These are phyloP conservation scores for Chaetomium tenue DNA, from an alignment of 495 filamentous ascomycete genomes.

Conservation along the genomic window DNA sequence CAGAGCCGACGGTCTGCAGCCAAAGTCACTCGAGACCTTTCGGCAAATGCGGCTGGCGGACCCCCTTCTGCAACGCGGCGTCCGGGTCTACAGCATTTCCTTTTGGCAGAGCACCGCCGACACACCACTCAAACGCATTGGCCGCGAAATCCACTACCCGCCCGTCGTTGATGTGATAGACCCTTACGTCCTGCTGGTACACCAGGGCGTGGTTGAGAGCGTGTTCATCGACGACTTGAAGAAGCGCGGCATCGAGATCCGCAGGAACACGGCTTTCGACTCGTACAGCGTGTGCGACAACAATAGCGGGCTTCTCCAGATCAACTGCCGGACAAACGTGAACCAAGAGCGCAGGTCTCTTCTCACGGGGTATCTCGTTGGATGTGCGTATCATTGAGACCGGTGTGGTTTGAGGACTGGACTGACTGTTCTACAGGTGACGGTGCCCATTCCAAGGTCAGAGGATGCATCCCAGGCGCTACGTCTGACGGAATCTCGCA, in stretches of 20 bases:
- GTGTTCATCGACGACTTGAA: constrained; percentile 63
- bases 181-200: constrained; percentile 68
- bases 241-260: constrained; percentile 55
- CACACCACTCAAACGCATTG: constrained; percentile 51
- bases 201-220: constrained; percentile 72
- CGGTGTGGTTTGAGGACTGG: not conserved
- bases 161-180: constrained; percentile 66
- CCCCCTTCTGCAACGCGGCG: constrained; percentile 58
- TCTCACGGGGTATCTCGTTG: constrained; percentile 52
- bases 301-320: constrained; percentile 41
- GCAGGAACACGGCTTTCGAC: constrained; percentile 56
- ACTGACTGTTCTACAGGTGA: constrained; percentile 40
- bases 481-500: constrained; percentile 58
- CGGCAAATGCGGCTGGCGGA: constrained; percentile 66
- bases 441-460: constrained; percentile 53
- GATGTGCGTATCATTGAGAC: constrained; percentile 40
- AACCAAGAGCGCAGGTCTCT: constrained; percentile 45
- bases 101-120: constrained; percentile 68
- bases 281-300: constrained; percentile 48
- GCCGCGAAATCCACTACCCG: constrained; percentile 51
- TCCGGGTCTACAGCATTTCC: constrained; percentile 66
- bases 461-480: constrained; percentile 56
- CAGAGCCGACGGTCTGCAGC: constrained; percentile 67
- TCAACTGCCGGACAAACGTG: constrained; percentile 43
- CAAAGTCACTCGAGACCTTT: constrained; percentile 49